Base-by-base conservation (phyloP, 1,139 yeast species). In the Geotrichum histeridarum region DNA sequence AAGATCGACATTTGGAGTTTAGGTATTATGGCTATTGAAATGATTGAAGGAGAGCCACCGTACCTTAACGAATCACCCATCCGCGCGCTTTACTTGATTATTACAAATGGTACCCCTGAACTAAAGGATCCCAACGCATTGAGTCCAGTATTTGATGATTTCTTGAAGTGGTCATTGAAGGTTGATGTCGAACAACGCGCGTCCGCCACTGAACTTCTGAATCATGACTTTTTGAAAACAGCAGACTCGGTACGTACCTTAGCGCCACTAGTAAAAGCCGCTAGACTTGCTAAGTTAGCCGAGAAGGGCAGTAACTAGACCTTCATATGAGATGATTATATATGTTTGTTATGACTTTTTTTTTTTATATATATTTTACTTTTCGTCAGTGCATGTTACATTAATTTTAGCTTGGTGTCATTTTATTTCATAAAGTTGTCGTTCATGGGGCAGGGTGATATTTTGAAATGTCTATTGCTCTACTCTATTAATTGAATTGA, bases 31-130 rank as follows among this genome's bases (percentile, higher is more conserved):
- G 84, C 91, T 17, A 90, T 93, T 66, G 99, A 93, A 71, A 93
- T 93, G 99, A 88, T 93, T 62, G 98, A 93, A 71, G 98, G 99
- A 36, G 99, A 93, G 71, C 99, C 99, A 6, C 99, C 99, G 11
- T 93, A 93, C 68, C 76, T 93, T 69, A 90, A 91, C 65, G 99
- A 93, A 69, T 87, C 96, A 12, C 99, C 99, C 12, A 77, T 93
- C 64, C 75, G 88, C 68, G 99, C 99, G 0, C 76, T 93, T 55
- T 93, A 90, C 69, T 75, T 93, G 71, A 93, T 93, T 70, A 95
- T 96, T 2, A 90, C 97, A 1, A 93, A 89, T 66, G 99, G 99
- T 41, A 93, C 97, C 2, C 99, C 99, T 1, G 81, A 82, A 63
- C 77, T 93, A 67, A 88, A 89, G 70, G 96, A 93, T 63, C 93